Evolutionary conservation across 805 yeast species (phyloP), one percentile per base, ranked within the genome.

Genomic region (Monosporozyma aquatica): DNA sequence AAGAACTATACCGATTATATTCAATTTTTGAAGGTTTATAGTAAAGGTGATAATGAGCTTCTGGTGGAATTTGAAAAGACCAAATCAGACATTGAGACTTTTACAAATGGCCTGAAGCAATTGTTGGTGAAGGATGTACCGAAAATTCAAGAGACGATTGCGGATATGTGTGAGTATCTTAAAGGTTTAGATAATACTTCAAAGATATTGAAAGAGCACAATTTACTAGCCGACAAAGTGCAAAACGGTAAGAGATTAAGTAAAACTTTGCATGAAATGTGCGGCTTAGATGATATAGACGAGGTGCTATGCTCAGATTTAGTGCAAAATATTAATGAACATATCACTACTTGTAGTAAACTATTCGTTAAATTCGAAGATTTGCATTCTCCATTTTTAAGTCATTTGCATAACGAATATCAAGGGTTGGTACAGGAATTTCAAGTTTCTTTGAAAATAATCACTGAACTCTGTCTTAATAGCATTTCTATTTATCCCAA

Each of bases 341-440:
- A 47, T 8, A 43, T 54, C 6, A 32, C 20, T 1, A 38, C 32
- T 13, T 50, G 51, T 28, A 45, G 47, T 25, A 25, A 30, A 13
- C 32, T 48, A 13, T 38, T 57, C 11, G 37, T 36, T 3, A 38
- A 48, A 3, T 32, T 55, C 9, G 46, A 47, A 11, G 40, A 46
- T 1, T 30, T 53, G 18, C 50, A 51, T 13, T 59, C 65, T 3
- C 59, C 64, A 13, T 49, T 52, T 32, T 43, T 58, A 15, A 53
- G 48, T 33, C 57, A 57, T 35, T 28, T 57, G 23, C 51, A 56
- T 25, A 57, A 58, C 35, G 64, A 57, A 36, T 56, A 54, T 40
- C 61, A 56, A 26, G 56, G 59, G 10, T 43, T 59, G n/a, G 41
- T 58, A 13, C 58, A 52, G 32, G 56, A 53, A 15, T 58, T 56